Percentiles rank a stretch among this genome's conserved stretches.
Conservation (phyloP, 164 flowering plant genomes). For the Vitis riparia region DNA sequence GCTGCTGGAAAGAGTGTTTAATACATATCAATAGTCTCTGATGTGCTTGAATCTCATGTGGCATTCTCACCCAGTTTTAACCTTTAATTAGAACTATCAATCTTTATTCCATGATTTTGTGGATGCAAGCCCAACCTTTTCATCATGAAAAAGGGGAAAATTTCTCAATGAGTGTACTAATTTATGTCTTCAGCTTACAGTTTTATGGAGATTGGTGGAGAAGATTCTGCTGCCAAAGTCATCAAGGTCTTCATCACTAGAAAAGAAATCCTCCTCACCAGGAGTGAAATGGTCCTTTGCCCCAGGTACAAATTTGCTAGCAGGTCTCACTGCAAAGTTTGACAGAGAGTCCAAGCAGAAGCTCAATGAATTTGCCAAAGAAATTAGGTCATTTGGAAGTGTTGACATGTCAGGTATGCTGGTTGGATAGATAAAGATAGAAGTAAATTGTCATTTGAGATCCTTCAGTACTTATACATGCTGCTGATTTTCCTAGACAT, state of each 20-base stretch:
- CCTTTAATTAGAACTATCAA: neutral
- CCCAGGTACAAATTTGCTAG: slow-evolving; percentile 70
- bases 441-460: neutral
- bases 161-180: slow-evolving; percentile 40
- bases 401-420: slow-evolving; percentile 93
- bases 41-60: neutral
- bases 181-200: slow-evolving; percentile 79
- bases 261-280: slow-evolving; percentile 43
- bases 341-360: slow-evolving; percentile 66
- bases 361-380: slow-evolving; percentile 85
- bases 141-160: neutral
- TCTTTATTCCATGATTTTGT: neutral
- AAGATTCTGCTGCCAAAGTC: slow-evolving; percentile 59
- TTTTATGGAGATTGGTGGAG: slow-evolving; percentile 89
- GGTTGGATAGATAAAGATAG: neutral
- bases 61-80: neutral
- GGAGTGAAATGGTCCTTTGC: slow-evolving; percentile 82
- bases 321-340: slow-evolving; percentile 48
- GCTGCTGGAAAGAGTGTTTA: neutral
- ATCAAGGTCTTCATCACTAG: slow-evolving; percentile 32
- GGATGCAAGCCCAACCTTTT: neutral
- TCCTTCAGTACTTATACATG: neutral
- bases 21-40: neutral
- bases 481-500: no score
- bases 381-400: slow-evolving; percentile 65